A percentile compares a stretch with the other conserved stretches of the same genome.
phyloP scores from a whole-genome alignment of 1,284 basidiomycete genomes.

The Ganoderma boninense region DNA sequence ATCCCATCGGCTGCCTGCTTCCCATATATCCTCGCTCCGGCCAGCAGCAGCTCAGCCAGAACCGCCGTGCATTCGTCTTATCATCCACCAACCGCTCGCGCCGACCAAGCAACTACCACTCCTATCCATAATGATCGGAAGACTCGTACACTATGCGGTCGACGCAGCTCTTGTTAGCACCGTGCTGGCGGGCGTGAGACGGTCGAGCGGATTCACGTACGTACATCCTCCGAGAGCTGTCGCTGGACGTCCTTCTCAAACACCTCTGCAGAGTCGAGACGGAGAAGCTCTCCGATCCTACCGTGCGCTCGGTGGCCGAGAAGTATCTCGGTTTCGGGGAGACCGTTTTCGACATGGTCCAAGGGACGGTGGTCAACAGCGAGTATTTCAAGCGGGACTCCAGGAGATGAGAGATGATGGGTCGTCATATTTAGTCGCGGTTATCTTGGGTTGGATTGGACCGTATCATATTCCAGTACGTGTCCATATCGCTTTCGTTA shows the following conservation, averaged over 20 bases:
- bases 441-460: conserved; percentile 4
- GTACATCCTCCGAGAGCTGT: conserved; percentile 39
- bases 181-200: conserved; percentile 90
- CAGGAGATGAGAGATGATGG: conserved; percentile 37
- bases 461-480: conserved; percentile 26
- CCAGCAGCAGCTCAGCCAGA: not conserved
- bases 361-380: conserved; percentile 84
- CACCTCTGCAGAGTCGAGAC: conserved; percentile 67
- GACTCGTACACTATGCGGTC: conserved; percentile 84
- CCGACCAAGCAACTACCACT: not conserved
- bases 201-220: conserved; percentile 90
- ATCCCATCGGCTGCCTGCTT: conserved; percentile 23
- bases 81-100: conserved; percentile 3
- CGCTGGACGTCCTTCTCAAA: conserved; percentile 6
- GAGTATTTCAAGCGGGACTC: conserved; percentile 73
- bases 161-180: conserved; percentile 92
- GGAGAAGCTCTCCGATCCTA: conserved; percentile 76
- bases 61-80: not conserved
- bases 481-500: conserved; percentile 18
- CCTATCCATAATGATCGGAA: conserved; percentile 59
- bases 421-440: not conserved
- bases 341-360: conserved; percentile 85
- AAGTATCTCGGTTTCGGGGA: conserved; percentile 90
- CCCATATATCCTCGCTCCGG: conserved; percentile 6
- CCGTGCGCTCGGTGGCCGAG: conserved; percentile 78